Evolutionary conservation across 805 yeast genomes (phyloP), one percentile per base, ranked within the genome.

Genomic region (Phaffomyces opuntiae): DNA sequence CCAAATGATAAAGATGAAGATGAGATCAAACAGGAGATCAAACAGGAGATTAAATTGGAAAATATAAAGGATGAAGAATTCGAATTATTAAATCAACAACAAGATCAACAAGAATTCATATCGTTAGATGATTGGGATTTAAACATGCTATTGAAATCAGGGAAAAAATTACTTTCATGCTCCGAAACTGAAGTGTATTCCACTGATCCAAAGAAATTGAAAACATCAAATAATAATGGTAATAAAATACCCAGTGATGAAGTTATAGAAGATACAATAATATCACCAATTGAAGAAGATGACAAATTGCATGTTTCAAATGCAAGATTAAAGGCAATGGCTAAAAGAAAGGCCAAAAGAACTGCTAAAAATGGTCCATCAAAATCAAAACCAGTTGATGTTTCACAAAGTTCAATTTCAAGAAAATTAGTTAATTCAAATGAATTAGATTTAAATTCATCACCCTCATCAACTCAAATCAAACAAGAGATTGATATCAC

Each of bases 241-340:
- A 53, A 77, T 73, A 52, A 62, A 24, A 64, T 71, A 11, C 60
- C 75, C 24, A 68, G 38, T 16, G 24, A 63, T 40, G 63, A 65
- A 21, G 61, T 71, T 29, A 60, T 75, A 24, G 64, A 60, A 35
- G 49, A 33, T n/a, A 16, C 53, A 5, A 54, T 33, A 25, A 11
- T 32, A 17, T 35, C 40, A 5, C 37, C 43, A 25, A 21, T 14
- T 26, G 46, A 39, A 21, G 42, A 38, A n/a, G 46, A 43, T 29
- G 31, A 29, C 13, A 33, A 44, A 26, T 7, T 50, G 1, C 31
- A 65, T 1, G 62, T 48, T 52, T 77, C 71, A 36, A 81, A 84
- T 42, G 90, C 95, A 0, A 78, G 97, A 62, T 76, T 89, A 73
- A 77, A 87, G 50, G 98, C 96, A 2, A 80, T 91, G 87, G 96